phyloP scores from a whole-genome alignment of 257 asterid genomes.

The Gynochthodes officinalis region DNA sequence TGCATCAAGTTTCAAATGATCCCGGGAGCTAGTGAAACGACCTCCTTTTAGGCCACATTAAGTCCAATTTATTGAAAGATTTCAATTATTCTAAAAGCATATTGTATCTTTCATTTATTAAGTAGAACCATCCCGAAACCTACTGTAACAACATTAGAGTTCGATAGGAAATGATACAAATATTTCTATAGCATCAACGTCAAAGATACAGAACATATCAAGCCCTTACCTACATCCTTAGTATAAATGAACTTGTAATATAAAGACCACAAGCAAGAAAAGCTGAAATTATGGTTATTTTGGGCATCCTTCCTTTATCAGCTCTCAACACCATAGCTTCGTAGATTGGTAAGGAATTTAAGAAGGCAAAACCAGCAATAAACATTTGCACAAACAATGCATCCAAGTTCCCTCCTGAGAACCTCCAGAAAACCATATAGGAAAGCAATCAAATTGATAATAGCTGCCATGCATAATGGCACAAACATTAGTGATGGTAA shows the following conservation, averaged over 20 bases:
- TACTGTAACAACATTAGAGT: too few species aligned
- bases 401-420: slow-evolving; percentile 20
- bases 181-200: too few species aligned
- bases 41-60: too few species aligned
- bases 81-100: too few species aligned
- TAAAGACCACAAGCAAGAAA: slow-evolving; percentile 34
- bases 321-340: slow-evolving; percentile 74
- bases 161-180: too few species aligned
- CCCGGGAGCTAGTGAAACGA: too few species aligned
- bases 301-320: slow-evolving; percentile 64
- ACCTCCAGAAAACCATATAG: slow-evolving; percentile 5
- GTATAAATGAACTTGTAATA: slow-evolving; percentile 8
- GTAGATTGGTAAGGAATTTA: slow-evolving; percentile 58
- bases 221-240: background rate
- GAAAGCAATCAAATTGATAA: slow-evolving; percentile 34
- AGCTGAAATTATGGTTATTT: slow-evolving; percentile 37
- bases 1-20: too few species aligned
- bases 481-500: slow-evolving; percentile 60
- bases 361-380: slow-evolving; percentile 48
- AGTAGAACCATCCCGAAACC: too few species aligned
- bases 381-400: slow-evolving; percentile 33
- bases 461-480: slow-evolving; percentile 48
- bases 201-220: too few species aligned
- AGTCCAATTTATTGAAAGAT: too few species aligned
- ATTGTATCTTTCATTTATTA: too few species aligned